A percentile compares a stretch with the other conserved stretches of the same genome.
Evolutionary conservation across 805 yeast species (phyloP).

Genomic region (Yueomyces sinensis): DNA sequence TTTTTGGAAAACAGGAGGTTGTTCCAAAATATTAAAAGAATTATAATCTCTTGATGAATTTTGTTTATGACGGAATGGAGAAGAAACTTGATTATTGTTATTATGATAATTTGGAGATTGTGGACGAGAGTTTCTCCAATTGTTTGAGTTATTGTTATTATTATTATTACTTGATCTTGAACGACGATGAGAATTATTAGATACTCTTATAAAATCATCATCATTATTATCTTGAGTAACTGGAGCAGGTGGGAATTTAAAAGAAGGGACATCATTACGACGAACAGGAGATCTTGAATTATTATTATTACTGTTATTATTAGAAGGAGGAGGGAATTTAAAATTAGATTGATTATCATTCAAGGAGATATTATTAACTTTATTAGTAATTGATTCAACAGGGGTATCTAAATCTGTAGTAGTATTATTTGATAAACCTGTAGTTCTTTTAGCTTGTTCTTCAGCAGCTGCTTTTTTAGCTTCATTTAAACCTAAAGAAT

Average conservation of each 20-base stretch:
- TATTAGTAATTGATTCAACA: conserved; percentile 1
- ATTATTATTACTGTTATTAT: conserved; percentile 8
- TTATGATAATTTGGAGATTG: conserved; percentile 33
- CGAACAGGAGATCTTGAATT: conserved; percentile 21
- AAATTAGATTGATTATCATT: conserved; percentile 24
- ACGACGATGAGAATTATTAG: conserved; percentile 20
- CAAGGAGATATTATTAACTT: conserved; percentile 12
- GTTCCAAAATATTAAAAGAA: conserved; percentile 19
- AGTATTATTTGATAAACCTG: conserved; percentile 9
- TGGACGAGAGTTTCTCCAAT: conserved; percentile 45
- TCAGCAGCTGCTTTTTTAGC: conserved; percentile 94
- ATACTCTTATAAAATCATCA: conserved; percentile 19
- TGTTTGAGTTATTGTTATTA: conserved; percentile 20
- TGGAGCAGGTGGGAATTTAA: conserved; percentile 23
- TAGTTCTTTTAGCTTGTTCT: conserved; percentile 57
- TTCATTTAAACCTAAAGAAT: conserved; percentile 81
- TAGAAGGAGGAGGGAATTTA: conserved; percentile 47
- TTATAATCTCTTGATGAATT: conserved; percentile 16
- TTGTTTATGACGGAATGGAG: conserved; percentile 23
- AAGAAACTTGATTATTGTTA: conserved; percentile 11
- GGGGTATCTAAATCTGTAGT: conserved; percentile 2
- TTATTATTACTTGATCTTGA: conserved; percentile 17
- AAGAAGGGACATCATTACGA: conserved; percentile 18
- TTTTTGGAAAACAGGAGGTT: conserved; percentile 43
- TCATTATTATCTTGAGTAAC: conserved; percentile 5